Evolutionary conservation across 108 stramenopile species (phyloP).

Genomic region (Mediolabrus comicus): DNA sequence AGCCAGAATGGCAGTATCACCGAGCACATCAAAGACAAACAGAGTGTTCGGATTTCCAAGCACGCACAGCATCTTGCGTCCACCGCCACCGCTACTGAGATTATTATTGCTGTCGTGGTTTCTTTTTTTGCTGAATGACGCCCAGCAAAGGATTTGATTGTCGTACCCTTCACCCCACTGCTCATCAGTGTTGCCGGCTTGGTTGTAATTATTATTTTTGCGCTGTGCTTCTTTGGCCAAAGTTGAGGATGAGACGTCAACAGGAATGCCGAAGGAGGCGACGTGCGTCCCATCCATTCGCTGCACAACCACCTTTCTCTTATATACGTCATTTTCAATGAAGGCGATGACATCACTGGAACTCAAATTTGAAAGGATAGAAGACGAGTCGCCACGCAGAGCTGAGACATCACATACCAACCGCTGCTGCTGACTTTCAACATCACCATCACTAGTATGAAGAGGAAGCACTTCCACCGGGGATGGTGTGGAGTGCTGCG

Average conservation of each 20-base stretch:
- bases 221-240: background rate
- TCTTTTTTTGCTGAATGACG: slow-evolving; percentile 49
- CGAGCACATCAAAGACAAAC: slow-evolving; percentile 65
- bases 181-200: background rate
- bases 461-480: slow-evolving; percentile 2
- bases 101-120: background rate
- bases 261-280: slow-evolving; percentile 15
- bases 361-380: background rate
- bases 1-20: slow-evolving; percentile 11
- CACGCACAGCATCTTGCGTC: slow-evolving; percentile 66
- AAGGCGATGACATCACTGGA: slow-evolving; percentile 11
- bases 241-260: background rate
- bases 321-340: background rate
- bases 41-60: slow-evolving; percentile 57
- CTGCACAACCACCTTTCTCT: background rate
- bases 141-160: slow-evolving; percentile 60
- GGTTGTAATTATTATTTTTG: background rate
- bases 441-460: background rate
- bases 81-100: background rate
- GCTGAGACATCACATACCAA: background rate
- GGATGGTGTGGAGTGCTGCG: background rate
- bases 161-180: background rate
- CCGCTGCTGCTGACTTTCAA: background rate
- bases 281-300: slow-evolving; percentile 23
- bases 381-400: background rate